Percentiles rank a stretch among this genome's conserved stretches.
These are phyloP conservation scores for Catharanthus roseus DNA, from an alignment of 257 asterid genomes.

Conservation along the genomic window DNA sequence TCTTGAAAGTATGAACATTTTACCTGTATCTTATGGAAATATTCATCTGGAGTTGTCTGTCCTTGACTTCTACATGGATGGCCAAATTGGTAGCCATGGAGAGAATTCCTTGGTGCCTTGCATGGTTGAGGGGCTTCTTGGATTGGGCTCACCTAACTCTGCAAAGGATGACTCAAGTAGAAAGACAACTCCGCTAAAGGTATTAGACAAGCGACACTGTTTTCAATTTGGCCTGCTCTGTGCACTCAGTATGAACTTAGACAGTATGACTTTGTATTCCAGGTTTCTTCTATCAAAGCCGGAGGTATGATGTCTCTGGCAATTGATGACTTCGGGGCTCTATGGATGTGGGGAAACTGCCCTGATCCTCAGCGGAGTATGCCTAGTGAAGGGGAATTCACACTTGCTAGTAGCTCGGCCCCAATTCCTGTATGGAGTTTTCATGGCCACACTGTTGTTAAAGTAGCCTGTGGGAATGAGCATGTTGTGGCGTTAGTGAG, in stretches of 20 bases:
- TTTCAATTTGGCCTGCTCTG: background rate
- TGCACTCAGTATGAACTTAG: background rate
- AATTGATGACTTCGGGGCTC: constrained; percentile 58
- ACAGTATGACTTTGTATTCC: constrained; percentile 15
- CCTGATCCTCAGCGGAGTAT: constrained; percentile 45
- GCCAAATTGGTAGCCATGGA: constrained; percentile 66
- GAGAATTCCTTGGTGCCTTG: constrained; percentile 56
- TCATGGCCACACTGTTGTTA: constrained; percentile 80
- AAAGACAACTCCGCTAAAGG: constrained; percentile 50
- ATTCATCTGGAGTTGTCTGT: constrained; percentile 1
- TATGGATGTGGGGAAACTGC: constrained; percentile 94
- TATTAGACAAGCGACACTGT: constrained; percentile 23
- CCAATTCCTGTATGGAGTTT: constrained; percentile 75
- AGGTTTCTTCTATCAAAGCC: constrained; percentile 70
- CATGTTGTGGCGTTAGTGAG: constrained; percentile 77
- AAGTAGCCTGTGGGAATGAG: constrained; percentile 88
- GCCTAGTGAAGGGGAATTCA: constrained; percentile 35
- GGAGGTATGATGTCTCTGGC: constrained; percentile 97
- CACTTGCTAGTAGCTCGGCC: constrained; percentile 37
- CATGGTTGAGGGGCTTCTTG: constrained; percentile 58
- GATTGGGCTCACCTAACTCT: constrained; percentile 47
- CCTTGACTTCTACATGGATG: constrained; percentile 69
- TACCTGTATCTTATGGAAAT: background rate
- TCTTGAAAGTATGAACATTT: background rate
- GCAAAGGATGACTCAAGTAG: constrained; percentile 25